Evolutionary conservation across 148 eudicot genomes (phyloP).

Genomic region (Chenopodium suecicum): DNA sequence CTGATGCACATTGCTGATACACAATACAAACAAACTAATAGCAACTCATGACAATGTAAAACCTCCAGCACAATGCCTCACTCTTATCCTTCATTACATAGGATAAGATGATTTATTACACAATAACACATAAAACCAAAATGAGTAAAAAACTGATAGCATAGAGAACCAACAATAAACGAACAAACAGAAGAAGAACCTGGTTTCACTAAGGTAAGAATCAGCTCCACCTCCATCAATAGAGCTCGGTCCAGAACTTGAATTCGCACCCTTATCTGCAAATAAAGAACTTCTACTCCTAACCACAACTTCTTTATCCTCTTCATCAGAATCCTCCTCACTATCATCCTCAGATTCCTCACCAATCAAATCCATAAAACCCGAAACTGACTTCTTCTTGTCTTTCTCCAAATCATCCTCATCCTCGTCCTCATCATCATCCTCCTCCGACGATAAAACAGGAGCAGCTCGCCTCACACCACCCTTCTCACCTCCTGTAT

Average conservation of each 20-base stretch:
- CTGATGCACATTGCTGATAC: background rate
- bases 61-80: background rate
- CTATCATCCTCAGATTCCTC: conserved; percentile 54
- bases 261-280: conserved; percentile 25
- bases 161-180: background rate
- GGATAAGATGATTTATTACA: background rate
- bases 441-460: conserved; percentile 25
- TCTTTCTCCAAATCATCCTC: conserved; percentile 23
- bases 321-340: conserved; percentile 42
- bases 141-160: background rate
- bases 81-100: background rate
- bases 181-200: conserved; percentile 34
- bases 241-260: conserved; percentile 31
- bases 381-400: conserved; percentile 34
- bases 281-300: conserved; percentile 43
- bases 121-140: background rate
- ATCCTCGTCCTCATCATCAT: conserved; percentile 11
- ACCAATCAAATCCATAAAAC: conserved; percentile 57
- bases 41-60: background rate
- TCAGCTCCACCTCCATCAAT: conserved; percentile 34
- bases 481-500: conserved; percentile 1
- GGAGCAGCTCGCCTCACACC: conserved; percentile 17
- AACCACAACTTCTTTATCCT: conserved; percentile 34
- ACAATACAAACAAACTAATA: background rate
- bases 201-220: conserved; percentile 75